These are phyloP conservation scores for Colletotrichum sp. DNA, from an alignment of 2,329 filamentous ascomycete genomes.

Conservation along the genomic window DNA sequence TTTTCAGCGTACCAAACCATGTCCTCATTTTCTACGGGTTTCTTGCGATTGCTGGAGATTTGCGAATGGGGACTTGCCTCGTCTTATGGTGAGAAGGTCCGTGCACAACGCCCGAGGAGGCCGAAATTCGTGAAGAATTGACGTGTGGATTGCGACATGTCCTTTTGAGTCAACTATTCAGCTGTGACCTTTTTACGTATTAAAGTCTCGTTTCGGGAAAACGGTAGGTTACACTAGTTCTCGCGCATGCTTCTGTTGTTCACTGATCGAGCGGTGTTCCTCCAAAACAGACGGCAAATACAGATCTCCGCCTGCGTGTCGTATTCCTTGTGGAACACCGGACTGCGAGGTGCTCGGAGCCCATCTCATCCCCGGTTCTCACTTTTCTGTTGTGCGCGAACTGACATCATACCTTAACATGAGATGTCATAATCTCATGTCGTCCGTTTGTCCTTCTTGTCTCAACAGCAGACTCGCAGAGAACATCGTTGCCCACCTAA, in stretches of 20 bases:
- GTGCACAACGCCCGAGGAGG: not conserved
- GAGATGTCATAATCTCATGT: not conserved
- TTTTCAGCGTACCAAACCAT: rapidly evolving
- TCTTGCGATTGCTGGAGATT: not conserved
- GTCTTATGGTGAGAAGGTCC: not conserved
- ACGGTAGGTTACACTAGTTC: no score
- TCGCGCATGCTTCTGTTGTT: not conserved
- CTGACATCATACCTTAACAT: not conserved
- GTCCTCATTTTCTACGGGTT: not conserved
- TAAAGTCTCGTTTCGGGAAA: no score
- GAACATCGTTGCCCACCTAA: not conserved
- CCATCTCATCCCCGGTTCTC: not conserved
- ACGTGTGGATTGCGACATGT: not conserved
- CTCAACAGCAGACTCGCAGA: not conserved
- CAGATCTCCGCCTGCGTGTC: not conserved
- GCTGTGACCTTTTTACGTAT: not conserved
- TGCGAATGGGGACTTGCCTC: not conserved
- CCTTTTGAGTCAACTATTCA: not conserved
- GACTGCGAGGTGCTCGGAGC: not conserved
- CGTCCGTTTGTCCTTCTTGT: not conserved
- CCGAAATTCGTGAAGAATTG: not conserved
- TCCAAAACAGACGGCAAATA: not conserved
- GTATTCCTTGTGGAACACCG: not conserved
- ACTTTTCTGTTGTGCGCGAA: not conserved
- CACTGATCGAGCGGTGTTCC: not conserved